Conservation (phyloP, 495 filamentous ascomycete species). For the Hypomontagnella submonticulosa region DNA sequence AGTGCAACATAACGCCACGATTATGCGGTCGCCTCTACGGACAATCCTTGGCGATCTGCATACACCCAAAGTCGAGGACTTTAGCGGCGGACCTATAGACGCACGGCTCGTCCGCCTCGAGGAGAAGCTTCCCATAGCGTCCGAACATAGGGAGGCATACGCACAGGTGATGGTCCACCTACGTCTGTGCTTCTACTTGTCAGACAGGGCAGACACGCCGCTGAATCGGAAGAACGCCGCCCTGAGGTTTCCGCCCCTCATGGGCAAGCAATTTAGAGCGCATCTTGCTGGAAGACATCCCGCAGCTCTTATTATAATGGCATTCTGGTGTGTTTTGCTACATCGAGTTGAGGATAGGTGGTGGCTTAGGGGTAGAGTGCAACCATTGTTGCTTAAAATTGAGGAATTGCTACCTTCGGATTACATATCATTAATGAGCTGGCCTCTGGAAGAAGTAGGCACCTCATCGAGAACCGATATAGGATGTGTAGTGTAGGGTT, state of each 20-base stretch:
- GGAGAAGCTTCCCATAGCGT: conserved; percentile 5
- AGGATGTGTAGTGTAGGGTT: no score
- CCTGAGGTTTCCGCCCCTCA: conserved; percentile 29
- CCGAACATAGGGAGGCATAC: conserved; percentile 16
- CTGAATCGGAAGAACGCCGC: conserved; percentile 39
- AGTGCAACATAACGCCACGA: conserved; percentile 11
- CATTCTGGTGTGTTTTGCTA: conserved; percentile 43
- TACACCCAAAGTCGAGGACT: conserved; percentile 15
- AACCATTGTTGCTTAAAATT: conserved; percentile 32
- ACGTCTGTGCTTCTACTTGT: conserved; percentile 33
- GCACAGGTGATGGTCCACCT: conserved; percentile 20
- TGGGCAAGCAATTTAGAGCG: conserved; percentile 20
- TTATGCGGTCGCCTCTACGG: conserved; percentile 32
- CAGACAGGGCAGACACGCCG: conserved; percentile 21
- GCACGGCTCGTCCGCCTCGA: conserved; percentile 14
- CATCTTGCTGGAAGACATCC: conserved; percentile 20
- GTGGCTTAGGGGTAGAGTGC: conserved; percentile 33
- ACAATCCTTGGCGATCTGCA: conserved; percentile 23
- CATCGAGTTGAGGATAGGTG: conserved; percentile 39
- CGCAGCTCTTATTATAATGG: conserved; percentile 40
- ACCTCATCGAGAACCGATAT: neutral
- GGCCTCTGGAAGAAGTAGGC: conserved; percentile 19
- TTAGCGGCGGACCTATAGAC: conserved; percentile 21
- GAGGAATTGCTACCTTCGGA: conserved; percentile 27
- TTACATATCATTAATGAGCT: conserved; percentile 16